Base-by-base conservation (phyloP, 2,329 filamentous ascomycete genomes). In the Emmonsiellopsis sp. region DNA sequence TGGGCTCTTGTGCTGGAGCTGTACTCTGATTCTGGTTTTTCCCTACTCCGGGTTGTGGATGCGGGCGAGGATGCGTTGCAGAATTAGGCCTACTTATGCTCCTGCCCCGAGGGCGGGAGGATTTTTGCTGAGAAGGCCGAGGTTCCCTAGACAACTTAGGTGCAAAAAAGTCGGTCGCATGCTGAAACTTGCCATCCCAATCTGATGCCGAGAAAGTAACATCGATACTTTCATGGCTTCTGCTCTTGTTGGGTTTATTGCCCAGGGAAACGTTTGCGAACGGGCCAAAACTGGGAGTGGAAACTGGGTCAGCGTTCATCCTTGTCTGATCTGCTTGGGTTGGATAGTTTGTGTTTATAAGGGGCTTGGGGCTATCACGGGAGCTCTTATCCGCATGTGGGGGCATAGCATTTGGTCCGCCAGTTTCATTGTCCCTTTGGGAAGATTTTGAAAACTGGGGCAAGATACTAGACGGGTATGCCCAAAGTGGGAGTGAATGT, bases 181-280 rank as follows among this genome's bases (percentile, higher is more conserved):
- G 54, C n/a, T 62, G 61, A 50, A 73, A 63, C 44, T 66, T 67
- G 47, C 64, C 65, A 47, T 67, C 63, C 71, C 71, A 74, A 17
- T 71, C 69, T 10, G 66, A 64, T 1, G 71, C 69, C 5, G 70
- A 71, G 48, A 76, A 76, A 45, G 66, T 66, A 34, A 69, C 69
- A 32, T 67, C 67, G 27, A 63, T 56, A 44, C 61, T 62, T 33
- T 66, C 65, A 51, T 70, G 62, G 52, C 64, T 68, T 42, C 61
- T 68, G 43, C 65, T 68, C 45, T 65, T 70, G 21, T 27, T 27
- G 37, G 63, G 63, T 14, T 60, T 53, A 37, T 60, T 55, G 50
- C 60, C 55, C 17, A 50, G 40, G 9, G 53, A 21, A 7, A 45
- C 57, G 51, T 56, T 43, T 37, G 31, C 14, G 21, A 40, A 46